A percentile compares a stretch with the other conserved stretches of the same genome.
These are phyloP conservation scores for Coniochaeta pulveracea DNA, from an alignment of 2,329 filamentous ascomycete species.

Conservation along the genomic window DNA sequence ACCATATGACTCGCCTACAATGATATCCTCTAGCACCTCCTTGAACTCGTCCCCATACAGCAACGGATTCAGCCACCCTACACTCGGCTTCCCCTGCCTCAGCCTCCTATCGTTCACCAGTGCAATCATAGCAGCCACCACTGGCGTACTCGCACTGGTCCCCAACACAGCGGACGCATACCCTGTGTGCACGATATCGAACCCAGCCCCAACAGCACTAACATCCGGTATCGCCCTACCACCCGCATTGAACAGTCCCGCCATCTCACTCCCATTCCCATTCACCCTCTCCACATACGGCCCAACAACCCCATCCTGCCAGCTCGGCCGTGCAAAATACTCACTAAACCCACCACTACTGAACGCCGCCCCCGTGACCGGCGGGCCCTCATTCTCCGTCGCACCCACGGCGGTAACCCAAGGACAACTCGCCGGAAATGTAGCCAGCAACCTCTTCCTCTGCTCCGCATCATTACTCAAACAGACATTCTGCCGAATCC, in stretches of 20 bases:
- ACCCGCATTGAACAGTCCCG: conserved; percentile 28
- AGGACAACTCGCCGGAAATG: conserved; percentile 26
- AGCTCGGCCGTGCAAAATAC: conserved; percentile 32
- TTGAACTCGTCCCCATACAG: conserved; percentile 30
- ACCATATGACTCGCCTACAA: conserved; percentile 24
- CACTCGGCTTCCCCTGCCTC: conserved; percentile 29
- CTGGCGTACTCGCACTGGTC: conserved; percentile 41
- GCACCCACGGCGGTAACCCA: conserved; percentile 47
- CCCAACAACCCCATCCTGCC: conserved; percentile 29
- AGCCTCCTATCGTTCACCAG: conserved; percentile 43
- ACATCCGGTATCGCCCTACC: conserved; percentile 41
- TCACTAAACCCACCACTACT: conserved; percentile 42
- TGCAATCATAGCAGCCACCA: conserved; percentile 41
- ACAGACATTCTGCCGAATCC: conserved; percentile 37
- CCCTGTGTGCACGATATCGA: conserved; percentile 25
- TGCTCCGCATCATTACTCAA: conserved; percentile 46
- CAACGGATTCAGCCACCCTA: conserved; percentile 42
- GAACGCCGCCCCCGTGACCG: conserved; percentile 29
- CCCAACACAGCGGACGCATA: conserved; percentile 20
- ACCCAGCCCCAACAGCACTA: conserved; percentile 45
- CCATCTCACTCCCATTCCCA: conserved; percentile 20
- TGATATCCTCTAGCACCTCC: conserved; percentile 28
- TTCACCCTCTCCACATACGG: conserved; percentile 22
- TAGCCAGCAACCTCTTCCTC: conserved; percentile 20
- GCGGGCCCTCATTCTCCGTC: conserved; percentile 25